Evolutionary conservation across 1,284 basidiomycete genomes (phyloP).

Genomic region (Phlebopus sp.): DNA sequence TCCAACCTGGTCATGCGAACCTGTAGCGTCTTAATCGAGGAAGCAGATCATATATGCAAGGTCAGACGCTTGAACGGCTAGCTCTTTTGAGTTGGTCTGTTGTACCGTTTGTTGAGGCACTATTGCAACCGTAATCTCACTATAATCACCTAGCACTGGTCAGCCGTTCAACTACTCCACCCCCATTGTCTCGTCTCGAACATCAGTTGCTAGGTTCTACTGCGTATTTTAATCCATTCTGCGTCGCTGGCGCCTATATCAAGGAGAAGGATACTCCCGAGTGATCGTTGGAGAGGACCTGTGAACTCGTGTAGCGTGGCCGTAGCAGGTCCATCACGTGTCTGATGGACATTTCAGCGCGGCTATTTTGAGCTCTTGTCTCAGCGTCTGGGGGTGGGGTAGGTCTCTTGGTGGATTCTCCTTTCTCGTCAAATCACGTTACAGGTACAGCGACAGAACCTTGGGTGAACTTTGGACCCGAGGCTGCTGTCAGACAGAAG

Average conservation of each 20-base stretch:
- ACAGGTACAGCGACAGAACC: slow-evolving; percentile 1
- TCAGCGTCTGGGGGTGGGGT: not conserved
- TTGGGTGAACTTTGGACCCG: slow-evolving; percentile 2
- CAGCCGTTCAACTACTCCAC: not conserved
- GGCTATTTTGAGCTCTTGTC: not conserved
- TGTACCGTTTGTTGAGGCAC: not conserved
- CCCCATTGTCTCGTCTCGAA: not conserved
- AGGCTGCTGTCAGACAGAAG: not conserved
- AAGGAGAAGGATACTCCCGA: not conserved
- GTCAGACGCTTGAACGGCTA: not conserved
- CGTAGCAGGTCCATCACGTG: too few species aligned
- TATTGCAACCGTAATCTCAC: not conserved
- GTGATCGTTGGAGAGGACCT: not conserved
- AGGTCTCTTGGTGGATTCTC: not conserved
- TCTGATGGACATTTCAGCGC: not conserved
- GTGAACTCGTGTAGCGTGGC: not conserved
- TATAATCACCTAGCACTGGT: not conserved
- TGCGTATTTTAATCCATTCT: not conserved
- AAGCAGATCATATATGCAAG: not conserved
- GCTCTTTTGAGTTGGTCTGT: not conserved
- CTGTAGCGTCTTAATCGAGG: not conserved
- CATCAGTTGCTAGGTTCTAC: not conserved
- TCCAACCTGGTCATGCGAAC: not conserved
- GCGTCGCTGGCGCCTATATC: not conserved
- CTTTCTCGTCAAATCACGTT: not conserved